Evolutionary conservation across 2,329 filamentous ascomycete genomes (phyloP).

Genomic region (Fusarium bulbicola): DNA sequence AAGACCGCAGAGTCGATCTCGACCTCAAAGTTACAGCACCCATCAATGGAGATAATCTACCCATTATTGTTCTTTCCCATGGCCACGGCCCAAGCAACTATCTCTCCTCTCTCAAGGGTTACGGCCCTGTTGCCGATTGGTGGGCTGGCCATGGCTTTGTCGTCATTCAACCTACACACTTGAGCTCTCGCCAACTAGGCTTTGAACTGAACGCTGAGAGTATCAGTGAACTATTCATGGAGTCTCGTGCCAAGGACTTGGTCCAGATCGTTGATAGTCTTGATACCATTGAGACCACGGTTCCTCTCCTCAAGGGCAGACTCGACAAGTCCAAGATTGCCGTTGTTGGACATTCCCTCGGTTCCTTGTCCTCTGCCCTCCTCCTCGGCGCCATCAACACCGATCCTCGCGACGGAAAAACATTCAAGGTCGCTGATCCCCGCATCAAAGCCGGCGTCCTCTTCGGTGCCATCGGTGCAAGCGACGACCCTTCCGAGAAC

Average conservation of each 20-base stretch:
- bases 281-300: slow-evolving; percentile 32
- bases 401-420: slow-evolving; percentile 30
- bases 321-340: slow-evolving; percentile 38
- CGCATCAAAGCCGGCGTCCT: slow-evolving; percentile 42
- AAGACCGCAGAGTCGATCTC: slow-evolving; percentile 34
- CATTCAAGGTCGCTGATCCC: slow-evolving; percentile 13
- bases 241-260: slow-evolving; percentile 37
- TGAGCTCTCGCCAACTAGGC: slow-evolving; percentile 34
- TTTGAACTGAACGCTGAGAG: neutral
- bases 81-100: slow-evolving; percentile 42
- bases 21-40: slow-evolving; percentile 39
- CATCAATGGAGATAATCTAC: slow-evolving; percentile 17
- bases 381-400: slow-evolving; percentile 37
- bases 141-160: slow-evolving; percentile 43
- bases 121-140: slow-evolving; percentile 38
- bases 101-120: slow-evolving; percentile 39
- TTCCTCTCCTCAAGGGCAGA: slow-evolving; percentile 35
- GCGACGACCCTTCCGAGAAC: slow-evolving; percentile 24
- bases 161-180: slow-evolving; percentile 42
- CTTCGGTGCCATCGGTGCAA: slow-evolving; percentile 33
- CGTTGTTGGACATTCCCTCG: slow-evolving; percentile 40
- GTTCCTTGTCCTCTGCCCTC: slow-evolving; percentile 25
- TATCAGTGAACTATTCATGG: slow-evolving; percentile 32
- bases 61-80: slow-evolving; percentile 41
- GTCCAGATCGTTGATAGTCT: slow-evolving; percentile 36